Evolutionary conservation across 768 basidiomycete species (phyloP).

Genomic region (Boletus bicolor): DNA sequence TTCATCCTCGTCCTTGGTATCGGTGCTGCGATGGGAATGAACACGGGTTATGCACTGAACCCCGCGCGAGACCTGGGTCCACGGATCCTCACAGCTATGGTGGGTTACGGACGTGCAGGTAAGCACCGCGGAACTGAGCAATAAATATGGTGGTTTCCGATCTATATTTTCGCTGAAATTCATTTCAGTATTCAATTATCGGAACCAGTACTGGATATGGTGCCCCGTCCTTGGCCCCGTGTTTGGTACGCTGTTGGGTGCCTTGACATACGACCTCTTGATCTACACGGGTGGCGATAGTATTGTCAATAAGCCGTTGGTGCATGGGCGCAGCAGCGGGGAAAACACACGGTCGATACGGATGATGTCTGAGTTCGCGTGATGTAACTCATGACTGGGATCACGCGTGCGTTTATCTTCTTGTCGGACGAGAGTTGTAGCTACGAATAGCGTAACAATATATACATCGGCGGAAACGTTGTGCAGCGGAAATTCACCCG

Average conservation of each 20-base stretch:
- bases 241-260: slow-evolving; percentile 49
- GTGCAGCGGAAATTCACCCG: not conserved
- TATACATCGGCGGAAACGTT: not conserved
- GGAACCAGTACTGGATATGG: slow-evolving; percentile 68
- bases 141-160: slow-evolving; percentile 33
- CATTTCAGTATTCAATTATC: slow-evolving; percentile 17
- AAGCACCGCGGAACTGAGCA: not conserved
- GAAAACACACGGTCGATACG: not conserved
- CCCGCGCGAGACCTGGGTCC: slow-evolving; percentile 68
- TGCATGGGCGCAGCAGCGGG: not conserved
- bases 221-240: slow-evolving; percentile 56
- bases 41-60: slow-evolving; percentile 62
- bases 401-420: not conserved
- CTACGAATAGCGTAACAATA: not conserved
- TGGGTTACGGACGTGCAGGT: slow-evolving; percentile 49
- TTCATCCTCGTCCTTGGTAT: slow-evolving; percentile 56
- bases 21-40: slow-evolving; percentile 52
- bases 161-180: not conserved
- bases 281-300: slow-evolving; percentile 53
- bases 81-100: slow-evolving; percentile 59
- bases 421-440: not conserved
- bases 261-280: slow-evolving; percentile 52
- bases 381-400: not conserved
- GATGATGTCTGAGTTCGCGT: not conserved
- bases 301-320: slow-evolving; percentile 46